Conservation (phyloP, 2,329 filamentous ascomycete genomes). For the Aspergillus sp. region DNA sequence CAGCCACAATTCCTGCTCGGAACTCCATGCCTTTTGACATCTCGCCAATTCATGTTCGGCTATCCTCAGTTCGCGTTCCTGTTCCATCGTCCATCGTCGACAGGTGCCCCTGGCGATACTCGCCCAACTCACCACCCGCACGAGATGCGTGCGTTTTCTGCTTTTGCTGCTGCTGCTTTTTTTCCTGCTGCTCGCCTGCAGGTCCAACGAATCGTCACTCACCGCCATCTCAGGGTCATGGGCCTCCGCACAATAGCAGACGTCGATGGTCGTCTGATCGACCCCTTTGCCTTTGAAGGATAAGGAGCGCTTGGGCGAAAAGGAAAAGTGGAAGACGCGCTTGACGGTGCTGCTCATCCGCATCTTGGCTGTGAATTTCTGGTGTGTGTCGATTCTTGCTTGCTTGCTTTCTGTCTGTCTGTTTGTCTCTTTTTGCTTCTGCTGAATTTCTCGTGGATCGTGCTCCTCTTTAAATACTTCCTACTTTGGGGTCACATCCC, state of each 20-base stretch:
- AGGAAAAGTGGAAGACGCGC: constrained; percentile 13
- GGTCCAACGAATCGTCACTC: no score
- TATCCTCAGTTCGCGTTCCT: constrained; percentile 22
- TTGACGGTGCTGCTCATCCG: constrained; percentile 14
- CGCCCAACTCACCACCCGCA: constrained; percentile 24
- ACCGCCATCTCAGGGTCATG: no score
- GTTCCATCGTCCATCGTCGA: constrained; percentile 22
- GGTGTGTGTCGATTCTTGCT: not conserved
- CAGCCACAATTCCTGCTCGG: constrained; percentile 32
- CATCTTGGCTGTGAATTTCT: constrained; percentile 6
- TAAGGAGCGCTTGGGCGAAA: constrained; percentile 1
- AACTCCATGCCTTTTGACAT: constrained; percentile 33
- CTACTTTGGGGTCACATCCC: no score
- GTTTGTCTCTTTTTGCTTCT: no score
- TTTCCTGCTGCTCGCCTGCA: constrained; percentile 1
- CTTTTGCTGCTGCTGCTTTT: constrained; percentile 7
- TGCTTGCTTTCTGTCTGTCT: no score
- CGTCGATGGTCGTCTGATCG: not conserved
- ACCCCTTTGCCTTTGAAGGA: not conserved
- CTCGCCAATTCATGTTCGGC: constrained; percentile 23
- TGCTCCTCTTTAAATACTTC: no score
- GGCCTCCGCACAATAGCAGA: not conserved
- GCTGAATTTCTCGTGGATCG: no score
- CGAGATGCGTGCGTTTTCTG: constrained; percentile 10
- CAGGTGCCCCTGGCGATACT: constrained; percentile 21